Conservation (phyloP, 805 yeast species). For the Aciculoconidium aculeatum region DNA sequence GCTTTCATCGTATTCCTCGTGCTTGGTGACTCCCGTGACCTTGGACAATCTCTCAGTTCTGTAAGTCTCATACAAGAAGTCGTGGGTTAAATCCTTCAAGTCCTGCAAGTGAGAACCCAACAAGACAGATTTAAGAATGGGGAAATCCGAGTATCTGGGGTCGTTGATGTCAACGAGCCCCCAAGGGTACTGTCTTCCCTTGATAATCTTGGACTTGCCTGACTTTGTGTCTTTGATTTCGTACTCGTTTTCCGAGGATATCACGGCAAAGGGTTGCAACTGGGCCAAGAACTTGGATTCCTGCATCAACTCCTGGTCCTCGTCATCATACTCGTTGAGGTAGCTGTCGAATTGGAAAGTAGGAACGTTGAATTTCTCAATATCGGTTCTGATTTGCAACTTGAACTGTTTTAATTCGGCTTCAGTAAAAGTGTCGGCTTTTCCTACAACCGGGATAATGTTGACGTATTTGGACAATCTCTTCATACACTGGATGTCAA, state of each 20-base stretch:
- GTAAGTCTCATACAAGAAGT: slow-evolving; percentile 68
- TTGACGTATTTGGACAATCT: slow-evolving; percentile 68
- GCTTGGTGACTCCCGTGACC: slow-evolving; percentile 38
- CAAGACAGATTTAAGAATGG: slow-evolving; percentile 58
- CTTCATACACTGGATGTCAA: slow-evolving; percentile 70
- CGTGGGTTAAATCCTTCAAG: slow-evolving; percentile 75
- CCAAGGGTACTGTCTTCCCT: slow-evolving; percentile 74
- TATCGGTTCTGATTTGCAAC: slow-evolving; percentile 53
- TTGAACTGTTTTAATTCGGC: slow-evolving; percentile 60
- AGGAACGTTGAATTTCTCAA: slow-evolving; percentile 66
- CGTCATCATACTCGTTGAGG: slow-evolving; percentile 52
- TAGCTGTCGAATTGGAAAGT: slow-evolving; percentile 63
- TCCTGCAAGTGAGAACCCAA: slow-evolving; percentile 82
- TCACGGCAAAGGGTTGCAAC: slow-evolving; percentile 72
- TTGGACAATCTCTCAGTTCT: slow-evolving; percentile 70
- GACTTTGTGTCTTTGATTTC: slow-evolving; percentile 34
- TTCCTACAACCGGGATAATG: slow-evolving; percentile 75
- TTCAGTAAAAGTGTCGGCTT: slow-evolving; percentile 72
- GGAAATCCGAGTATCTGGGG: slow-evolving; percentile 47
- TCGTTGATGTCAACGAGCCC: slow-evolving; percentile 55
- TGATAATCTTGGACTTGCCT: slow-evolving; percentile 40
- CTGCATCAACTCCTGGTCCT: slow-evolving; percentile 68
- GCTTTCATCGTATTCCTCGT: slow-evolving; percentile 16
- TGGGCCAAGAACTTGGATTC: slow-evolving; percentile 58
- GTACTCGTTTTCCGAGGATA: slow-evolving; percentile 56